Conservation (phyloP, 1,284 basidiomycete species). For the Schizopora paradoxa region DNA sequence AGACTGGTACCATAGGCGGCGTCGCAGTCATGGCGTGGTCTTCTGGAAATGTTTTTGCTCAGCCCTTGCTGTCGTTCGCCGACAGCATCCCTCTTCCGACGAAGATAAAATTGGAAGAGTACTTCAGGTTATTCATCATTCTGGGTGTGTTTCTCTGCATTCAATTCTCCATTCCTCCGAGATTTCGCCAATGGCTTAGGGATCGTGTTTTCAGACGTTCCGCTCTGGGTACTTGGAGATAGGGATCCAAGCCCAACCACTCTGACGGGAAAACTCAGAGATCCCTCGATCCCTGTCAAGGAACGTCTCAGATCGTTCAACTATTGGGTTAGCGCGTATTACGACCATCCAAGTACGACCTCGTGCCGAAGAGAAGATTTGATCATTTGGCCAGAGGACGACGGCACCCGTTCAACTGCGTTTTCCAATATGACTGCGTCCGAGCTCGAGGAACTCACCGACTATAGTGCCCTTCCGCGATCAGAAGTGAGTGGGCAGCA, state of each 20-base stretch:
- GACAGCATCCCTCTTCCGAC: constrained; percentile 9
- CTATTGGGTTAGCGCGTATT: constrained; percentile 18
- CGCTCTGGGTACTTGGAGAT: constrained; percentile 16
- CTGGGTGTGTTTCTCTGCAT: constrained; percentile 14
- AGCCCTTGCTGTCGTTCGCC: constrained; percentile 12
- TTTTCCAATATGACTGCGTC: constrained; percentile 10
- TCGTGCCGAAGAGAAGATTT: constrained; percentile 11
- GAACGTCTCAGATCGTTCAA: constrained; percentile 11
- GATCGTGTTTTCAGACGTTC: constrained; percentile 18
- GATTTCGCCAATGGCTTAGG: too few species aligned
- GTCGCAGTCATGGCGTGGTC: constrained; percentile 20
- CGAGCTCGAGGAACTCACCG: constrained; percentile 12
- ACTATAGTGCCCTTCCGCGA: constrained; percentile 8
- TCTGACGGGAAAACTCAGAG: neutral
- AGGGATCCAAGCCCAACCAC: too few species aligned
- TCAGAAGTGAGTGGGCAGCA: constrained; percentile 8
- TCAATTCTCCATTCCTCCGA: too few species aligned
- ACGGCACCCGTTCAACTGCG: too few species aligned
- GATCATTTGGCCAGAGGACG: neutral
- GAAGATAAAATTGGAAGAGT: constrained; percentile 12
- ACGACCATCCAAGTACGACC: constrained; percentile 13
- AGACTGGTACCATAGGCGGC: constrained; percentile 14
- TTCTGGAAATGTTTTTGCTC: constrained; percentile 11
- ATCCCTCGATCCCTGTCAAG: constrained; percentile 5
- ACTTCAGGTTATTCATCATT: constrained; percentile 17